Base-by-base conservation (phyloP, 1,139 yeast species). In the Yamadazyma mexicana region DNA sequence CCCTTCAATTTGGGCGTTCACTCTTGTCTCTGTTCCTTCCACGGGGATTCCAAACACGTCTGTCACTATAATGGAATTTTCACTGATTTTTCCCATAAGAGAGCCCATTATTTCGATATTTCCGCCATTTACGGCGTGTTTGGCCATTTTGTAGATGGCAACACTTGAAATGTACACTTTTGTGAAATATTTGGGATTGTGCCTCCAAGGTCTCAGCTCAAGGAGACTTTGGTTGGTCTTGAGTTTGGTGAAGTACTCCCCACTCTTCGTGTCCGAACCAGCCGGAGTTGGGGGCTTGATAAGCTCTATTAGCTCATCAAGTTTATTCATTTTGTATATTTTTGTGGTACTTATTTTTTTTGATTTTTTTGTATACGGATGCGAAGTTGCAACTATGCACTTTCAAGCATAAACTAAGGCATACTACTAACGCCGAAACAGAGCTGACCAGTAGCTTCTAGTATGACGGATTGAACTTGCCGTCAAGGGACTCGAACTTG, bases 41-140 rank as follows among this genome's bases (percentile, higher is more conserved):
- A 91, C 97, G 0, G 98, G 98, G 34, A 92, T 64, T 5, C 91
- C 83, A 58, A 86, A 92, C 4, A 82, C 83, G 58, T 91, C 97
- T 73, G 83, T 74, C 1, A 92, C 85, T 3, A 87, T 75, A 45
- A 92, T 78, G 11, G 77, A 72, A 33, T 74, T 64, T 1, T 69
- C 75, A 3, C 73, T 62, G 9, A 87, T 74, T 49, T 82, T 82
- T 0, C 98, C 98, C 0, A 92, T 79, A 62, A 92, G 71, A 83
- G 89, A 85, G 3, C 98, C 98, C 98, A 92, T 91, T 11, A 92
- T 81, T 58, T 92, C 98, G 34, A 88, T 83, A n/a, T 85, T 69
- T 0, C 95, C 96, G 4, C 98, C 98, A 1, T 81, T 68, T 27
- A 85, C 69, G 0, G 98, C 94, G 61, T 91, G 97, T 24, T 79